Evolutionary conservation across 495 filamentous ascomycete genomes (phyloP).

Genomic region (Xeromyces bisporus): DNA sequence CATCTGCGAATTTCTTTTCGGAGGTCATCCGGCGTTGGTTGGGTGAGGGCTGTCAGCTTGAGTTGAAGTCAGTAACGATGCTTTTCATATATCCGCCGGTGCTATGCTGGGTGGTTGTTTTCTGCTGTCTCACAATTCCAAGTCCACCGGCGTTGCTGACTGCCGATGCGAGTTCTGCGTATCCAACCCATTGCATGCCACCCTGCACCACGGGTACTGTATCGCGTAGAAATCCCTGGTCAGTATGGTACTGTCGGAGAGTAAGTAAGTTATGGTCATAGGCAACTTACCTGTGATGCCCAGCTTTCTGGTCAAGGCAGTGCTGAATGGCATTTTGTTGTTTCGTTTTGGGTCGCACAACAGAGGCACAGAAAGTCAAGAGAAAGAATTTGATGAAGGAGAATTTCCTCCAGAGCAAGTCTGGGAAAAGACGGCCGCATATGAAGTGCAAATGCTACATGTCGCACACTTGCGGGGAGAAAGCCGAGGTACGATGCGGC

Average conservation of each 20-base stretch:
- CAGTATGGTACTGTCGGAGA: neutral
- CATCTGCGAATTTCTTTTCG: constrained; percentile 85
- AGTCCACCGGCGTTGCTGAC: constrained; percentile 92
- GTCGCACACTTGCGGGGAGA: too few relatives aligned
- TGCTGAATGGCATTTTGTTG: constrained; percentile 88
- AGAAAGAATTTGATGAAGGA: too few relatives aligned
- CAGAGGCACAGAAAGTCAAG: too few relatives aligned
- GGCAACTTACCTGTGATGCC: constrained; percentile 74
- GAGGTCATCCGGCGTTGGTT: constrained; percentile 82
- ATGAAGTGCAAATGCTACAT: too few relatives aligned
- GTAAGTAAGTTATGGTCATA: too few relatives aligned
- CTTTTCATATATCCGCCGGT: neutral
- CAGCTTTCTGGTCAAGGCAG: constrained; percentile 71
- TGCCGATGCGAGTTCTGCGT: constrained; percentile 81
- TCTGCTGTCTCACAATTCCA: constrained; percentile 42
- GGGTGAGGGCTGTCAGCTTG: constrained; percentile 76
- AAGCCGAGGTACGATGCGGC: too few relatives aligned
- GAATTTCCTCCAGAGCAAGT: too few relatives aligned
- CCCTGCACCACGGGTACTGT: constrained; percentile 93
- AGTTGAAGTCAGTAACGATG: constrained; percentile 1
- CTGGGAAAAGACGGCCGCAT: too few relatives aligned
- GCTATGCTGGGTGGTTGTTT: neutral
- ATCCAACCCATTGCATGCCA: constrained; percentile 86
- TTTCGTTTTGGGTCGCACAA: too few relatives aligned
- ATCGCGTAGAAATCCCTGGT: too few relatives aligned